phyloP scores from a whole-genome alignment of 2,329 filamentous ascomycete species.

The Colletotrichum sp. region DNA sequence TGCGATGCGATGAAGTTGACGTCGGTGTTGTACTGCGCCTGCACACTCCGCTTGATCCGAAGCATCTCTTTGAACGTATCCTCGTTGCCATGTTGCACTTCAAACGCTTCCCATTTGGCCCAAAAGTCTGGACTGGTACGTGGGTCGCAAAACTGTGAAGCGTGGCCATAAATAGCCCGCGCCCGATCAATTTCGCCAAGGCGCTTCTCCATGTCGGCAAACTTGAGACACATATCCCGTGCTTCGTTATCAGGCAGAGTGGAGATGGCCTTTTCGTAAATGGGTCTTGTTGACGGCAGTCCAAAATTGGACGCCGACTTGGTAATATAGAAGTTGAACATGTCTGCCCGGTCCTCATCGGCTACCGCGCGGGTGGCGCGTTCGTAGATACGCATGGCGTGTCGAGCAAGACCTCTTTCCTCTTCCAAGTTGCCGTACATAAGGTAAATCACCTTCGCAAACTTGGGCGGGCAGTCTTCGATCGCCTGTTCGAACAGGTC shows the following conservation, averaged over 20 bases:
- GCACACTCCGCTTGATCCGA: conserved; percentile 94
- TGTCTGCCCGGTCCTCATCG: conserved; percentile 92
- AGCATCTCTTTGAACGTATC: conserved; percentile 99
- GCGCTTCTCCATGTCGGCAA: conserved; percentile 93
- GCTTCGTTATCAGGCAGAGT: conserved; percentile 93
- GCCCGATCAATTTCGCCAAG: conserved; percentile 94
- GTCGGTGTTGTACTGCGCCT: conserved; percentile 98
- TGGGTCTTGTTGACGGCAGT: conserved; percentile 89
- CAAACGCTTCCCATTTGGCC: conserved; percentile 96
- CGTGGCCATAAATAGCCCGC: conserved; percentile 94
- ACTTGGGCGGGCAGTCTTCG: conserved; percentile 92
- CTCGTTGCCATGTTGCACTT: conserved; percentile 97
- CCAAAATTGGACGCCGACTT: conserved; percentile 99
- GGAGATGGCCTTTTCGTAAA: conserved; percentile 95
- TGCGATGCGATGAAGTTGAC: conserved; percentile 98
- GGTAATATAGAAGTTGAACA: conserved; percentile 99
- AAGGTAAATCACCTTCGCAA: conserved; percentile 93
- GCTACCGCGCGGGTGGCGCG: conserved; percentile 92
- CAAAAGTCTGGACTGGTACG: conserved; percentile 90
- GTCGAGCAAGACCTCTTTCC: conserved; percentile 89
- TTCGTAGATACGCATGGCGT: conserved; percentile 99
- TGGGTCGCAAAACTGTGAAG: conserved; percentile 96
- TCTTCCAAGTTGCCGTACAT: conserved; percentile 99
- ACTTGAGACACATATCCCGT: conserved; percentile 98
- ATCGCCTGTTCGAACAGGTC: conserved; percentile 98